Percentiles rank a stretch among this genome's conserved stretches.
Conservation (phyloP, 495 filamentous ascomycete species). For the Xylaria venustula region DNA sequence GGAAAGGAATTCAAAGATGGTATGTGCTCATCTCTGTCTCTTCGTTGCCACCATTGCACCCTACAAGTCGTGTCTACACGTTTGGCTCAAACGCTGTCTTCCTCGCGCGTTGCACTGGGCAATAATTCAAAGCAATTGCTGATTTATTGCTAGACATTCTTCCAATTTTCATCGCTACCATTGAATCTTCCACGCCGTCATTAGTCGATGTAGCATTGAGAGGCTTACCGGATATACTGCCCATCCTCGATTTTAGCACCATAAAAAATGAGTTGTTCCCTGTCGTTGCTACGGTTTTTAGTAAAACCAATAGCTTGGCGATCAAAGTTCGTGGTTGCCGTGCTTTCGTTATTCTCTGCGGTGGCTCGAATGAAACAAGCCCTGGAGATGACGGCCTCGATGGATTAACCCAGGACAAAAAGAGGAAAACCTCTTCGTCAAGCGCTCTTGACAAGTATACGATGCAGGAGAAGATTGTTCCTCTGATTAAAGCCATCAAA, state of each 20-base stretch:
- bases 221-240: slow-evolving; percentile 69
- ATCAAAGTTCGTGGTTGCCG: slow-evolving; percentile 92
- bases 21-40: slow-evolving; percentile 38
- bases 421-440: slow-evolving; percentile 60
- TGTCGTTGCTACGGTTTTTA: slow-evolving; percentile 82
- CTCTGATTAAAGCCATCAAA: slow-evolving; percentile 87
- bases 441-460: slow-evolving; percentile 91
- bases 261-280: slow-evolving; percentile 96
- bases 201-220: slow-evolving; percentile 81
- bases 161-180: slow-evolving; percentile 73
- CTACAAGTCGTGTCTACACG: no score
- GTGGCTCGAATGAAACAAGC: slow-evolving; percentile 56
- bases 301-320: slow-evolving; percentile 83
- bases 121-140: background rate
- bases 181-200: slow-evolving; percentile 86
- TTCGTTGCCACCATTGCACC: no score
- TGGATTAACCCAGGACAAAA: slow-evolving; percentile 55
- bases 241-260: slow-evolving; percentile 88
- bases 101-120: no score
- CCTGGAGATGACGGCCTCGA: slow-evolving; percentile 67
- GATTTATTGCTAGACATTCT: slow-evolving; percentile 62
- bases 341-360: slow-evolving; percentile 86
- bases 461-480: slow-evolving; percentile 93
- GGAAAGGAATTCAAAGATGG: slow-evolving; percentile 94
- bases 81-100: no score